Conservation (phyloP, 352 stramenopile genomes). For the Globisporangium perplexum region DNA sequence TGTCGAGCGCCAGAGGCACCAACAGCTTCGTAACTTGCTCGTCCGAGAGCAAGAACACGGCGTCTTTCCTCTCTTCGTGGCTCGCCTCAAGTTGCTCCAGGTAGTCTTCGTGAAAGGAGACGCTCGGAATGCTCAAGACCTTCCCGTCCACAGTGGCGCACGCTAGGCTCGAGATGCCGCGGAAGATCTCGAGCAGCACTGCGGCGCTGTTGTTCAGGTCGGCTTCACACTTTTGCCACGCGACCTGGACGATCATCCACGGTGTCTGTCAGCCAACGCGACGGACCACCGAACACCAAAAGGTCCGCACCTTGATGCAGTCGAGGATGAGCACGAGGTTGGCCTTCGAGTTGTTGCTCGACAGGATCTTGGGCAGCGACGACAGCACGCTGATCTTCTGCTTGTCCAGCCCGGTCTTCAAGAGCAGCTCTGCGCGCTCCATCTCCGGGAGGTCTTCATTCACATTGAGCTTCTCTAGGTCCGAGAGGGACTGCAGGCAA, state of each 20-base stretch:
- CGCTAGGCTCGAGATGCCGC: constrained; percentile 43
- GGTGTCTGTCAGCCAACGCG: no score
- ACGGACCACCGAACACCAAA: no score
- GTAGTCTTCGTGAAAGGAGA: constrained; percentile 67
- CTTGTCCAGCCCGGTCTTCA: constrained; percentile 71
- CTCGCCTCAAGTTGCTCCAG: constrained; percentile 34
- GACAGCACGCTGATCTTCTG: constrained; percentile 76
- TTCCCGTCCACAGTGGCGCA: constrained; percentile 69
- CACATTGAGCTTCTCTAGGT: constrained; percentile 83
- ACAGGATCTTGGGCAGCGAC: constrained; percentile 63
- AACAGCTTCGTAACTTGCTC: constrained; percentile 76
- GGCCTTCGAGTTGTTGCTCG: constrained; percentile 65
- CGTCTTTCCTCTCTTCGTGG: constrained; percentile 46
- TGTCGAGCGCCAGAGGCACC: constrained; percentile 62
- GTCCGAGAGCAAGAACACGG: constrained; percentile 63
- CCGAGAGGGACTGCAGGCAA: constrained; percentile 53
- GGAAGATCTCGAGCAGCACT: constrained; percentile 60
- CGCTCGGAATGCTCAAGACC: constrained; percentile 45
- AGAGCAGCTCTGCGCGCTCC: constrained; percentile 66
- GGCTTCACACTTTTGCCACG: constrained; percentile 67
- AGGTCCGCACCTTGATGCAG: constrained; percentile 56
- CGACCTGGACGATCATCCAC: constrained; percentile 14
- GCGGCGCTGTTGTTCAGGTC: constrained; percentile 35
- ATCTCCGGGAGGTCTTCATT: constrained; percentile 82
- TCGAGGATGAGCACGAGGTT: constrained; percentile 61